Conservation (phyloP, 257 asterid species). For the Primulina eburnea region DNA sequence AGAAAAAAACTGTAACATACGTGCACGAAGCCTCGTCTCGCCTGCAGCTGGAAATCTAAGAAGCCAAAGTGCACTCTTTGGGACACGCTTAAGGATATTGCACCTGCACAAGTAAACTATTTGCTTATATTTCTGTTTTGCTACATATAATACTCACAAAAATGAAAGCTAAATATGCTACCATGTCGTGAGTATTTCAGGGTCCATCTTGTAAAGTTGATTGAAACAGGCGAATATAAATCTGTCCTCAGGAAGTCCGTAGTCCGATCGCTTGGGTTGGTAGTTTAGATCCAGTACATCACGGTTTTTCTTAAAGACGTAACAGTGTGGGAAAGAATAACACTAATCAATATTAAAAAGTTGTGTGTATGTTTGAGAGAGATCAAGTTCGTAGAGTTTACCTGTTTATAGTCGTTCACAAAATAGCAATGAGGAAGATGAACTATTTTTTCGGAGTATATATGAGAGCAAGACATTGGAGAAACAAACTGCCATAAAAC, state of each 20-base stretch:
- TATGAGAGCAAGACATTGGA: slow-evolving; percentile 68
- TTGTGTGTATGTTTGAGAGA: not conserved
- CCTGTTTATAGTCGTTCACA: slow-evolving; percentile 98
- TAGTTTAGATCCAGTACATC: slow-evolving; percentile 78
- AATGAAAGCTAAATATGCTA: slow-evolving; percentile 26
- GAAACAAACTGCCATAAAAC: slow-evolving; percentile 77
- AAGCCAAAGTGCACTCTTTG: slow-evolving; percentile 97
- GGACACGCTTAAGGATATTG: slow-evolving; percentile 95
- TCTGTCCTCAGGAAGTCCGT: slow-evolving; percentile 92
- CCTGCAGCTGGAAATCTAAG: slow-evolving; percentile 98
- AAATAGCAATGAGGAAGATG: slow-evolving; percentile 97
- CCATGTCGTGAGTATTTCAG: slow-evolving; percentile 85
- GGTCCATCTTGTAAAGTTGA: slow-evolving; percentile 99
- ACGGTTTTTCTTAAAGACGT: slow-evolving; percentile 63
- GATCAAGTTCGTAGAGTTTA: slow-evolving; percentile 24
- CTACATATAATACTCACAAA: slow-evolving; percentile 4
- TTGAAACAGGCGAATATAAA: slow-evolving; percentile 96
- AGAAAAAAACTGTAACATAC: slow-evolving; percentile 42
- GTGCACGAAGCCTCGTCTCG: slow-evolving; percentile 85
- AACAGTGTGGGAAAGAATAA: slow-evolving; percentile 21
- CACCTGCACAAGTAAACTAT: slow-evolving; percentile 60
- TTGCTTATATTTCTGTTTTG: slow-evolving; percentile 3
- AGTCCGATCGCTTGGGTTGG: slow-evolving; percentile 88
- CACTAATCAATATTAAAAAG: slow-evolving; percentile 7
- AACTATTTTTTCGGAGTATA: slow-evolving; percentile 93